Base-by-base conservation (phyloP, 139 green algal genomes). In the Chlorella sp. region DNA sequence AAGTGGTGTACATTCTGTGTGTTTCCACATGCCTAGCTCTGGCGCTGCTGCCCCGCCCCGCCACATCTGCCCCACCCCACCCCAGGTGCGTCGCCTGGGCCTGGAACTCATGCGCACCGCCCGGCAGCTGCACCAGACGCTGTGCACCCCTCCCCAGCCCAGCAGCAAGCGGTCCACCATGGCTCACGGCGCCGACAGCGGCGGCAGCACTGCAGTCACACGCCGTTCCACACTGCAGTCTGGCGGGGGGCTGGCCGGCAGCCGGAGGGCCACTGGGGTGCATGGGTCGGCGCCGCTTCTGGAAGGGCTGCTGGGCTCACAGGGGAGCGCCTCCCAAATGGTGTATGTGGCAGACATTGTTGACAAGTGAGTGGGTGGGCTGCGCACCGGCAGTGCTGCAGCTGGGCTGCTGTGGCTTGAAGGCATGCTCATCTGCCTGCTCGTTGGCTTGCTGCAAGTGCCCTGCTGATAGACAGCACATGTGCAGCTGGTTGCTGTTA, bases 11-110 rank as follows among this genome's bases (percentile, higher is more conserved):
- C n/a, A n/a, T n/a, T n/a, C n/a, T n/a, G n/a, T n/a, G n/a, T n/a
- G n/a, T n/a, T n/a, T n/a, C n/a, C 76, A 48, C 19, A 18, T 83
- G 76, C 28, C 76, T 48, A 7, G 26, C 37, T 18, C 14, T 18
- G 14, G 60, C 60, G 60, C 60, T 18, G 60, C 60, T 71, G 64
- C 64, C 64, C 21, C 64, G 64, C 22, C 48, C 48, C 64, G 22
- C 64, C 64, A 12, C 64, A 4, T 2, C 64, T 28, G 21, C 64
- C 64, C 64, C 22, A 57, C 48, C 48, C 48, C n/a, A n/a, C 5
- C 48, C 36, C 82, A 82, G 34, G 85, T 96, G 30, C 84, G 96
- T 21, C 53, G 89, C 1, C 89, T 96, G n/a, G 94, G 92, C 0
- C 37, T 96, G 87, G 90, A 93, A 53, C 30, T 92, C 3, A 81